phyloP scores from a whole-genome alignment of 78 protist species.

The Protostelium mycophagum region DNA sequence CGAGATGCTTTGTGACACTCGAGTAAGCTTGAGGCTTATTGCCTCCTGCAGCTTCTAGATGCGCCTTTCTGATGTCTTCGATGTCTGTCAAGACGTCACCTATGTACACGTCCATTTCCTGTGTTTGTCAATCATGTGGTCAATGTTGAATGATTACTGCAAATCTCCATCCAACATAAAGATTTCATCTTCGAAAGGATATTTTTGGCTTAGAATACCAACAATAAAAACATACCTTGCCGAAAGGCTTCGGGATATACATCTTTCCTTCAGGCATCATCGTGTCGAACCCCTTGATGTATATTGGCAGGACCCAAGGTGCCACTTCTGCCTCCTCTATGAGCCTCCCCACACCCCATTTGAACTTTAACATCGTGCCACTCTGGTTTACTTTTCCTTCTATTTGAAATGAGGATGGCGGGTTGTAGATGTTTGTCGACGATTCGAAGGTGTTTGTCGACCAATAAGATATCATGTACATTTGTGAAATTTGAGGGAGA shows the following conservation, averaged over 20 bases:
- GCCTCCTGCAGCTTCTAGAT: neutral
- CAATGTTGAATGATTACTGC: too few relatives aligned
- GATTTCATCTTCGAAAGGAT: too few relatives aligned
- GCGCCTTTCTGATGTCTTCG: neutral
- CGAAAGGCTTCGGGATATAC: constrained; percentile 17
- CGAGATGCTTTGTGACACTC: neutral
- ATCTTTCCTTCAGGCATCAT: constrained; percentile 33
- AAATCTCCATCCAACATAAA: neutral
- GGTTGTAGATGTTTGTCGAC: too few relatives aligned
- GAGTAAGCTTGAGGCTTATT: neutral
- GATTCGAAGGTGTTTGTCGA: too few relatives aligned
- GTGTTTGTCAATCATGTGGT: neutral
- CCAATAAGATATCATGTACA: too few relatives aligned
- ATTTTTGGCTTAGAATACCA: too few relatives aligned
- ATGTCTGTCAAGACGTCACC: neutral
- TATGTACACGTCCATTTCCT: neutral
- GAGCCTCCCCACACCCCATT: constrained; percentile 59
- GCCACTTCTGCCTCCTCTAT: constrained; percentile 11
- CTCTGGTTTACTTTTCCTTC: constrained; percentile 41
- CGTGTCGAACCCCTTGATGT: constrained; percentile 30
- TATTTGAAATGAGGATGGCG: neutral
- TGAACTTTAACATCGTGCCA: constrained; percentile 20
- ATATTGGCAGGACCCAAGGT: constrained; percentile 33
- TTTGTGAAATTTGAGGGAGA: too few relatives aligned
- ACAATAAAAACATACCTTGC: too few relatives aligned